Percentiles rank a stretch among this genome's conserved stretches.
These are phyloP conservation scores for Wickerhamomyces pijperi DNA, from an alignment of 805 yeast genomes.

Conservation along the genomic window DNA sequence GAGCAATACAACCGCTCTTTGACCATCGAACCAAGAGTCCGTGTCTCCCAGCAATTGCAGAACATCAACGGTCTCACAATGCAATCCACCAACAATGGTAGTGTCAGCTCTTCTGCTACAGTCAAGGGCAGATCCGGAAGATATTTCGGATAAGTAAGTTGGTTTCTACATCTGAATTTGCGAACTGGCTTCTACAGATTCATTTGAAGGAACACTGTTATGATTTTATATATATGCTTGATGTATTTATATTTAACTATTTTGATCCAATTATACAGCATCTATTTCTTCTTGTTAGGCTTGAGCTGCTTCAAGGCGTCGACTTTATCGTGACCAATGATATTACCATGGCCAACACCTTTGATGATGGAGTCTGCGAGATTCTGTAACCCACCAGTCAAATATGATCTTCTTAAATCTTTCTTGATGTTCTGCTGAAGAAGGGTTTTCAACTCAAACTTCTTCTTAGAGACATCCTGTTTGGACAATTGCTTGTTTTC, in stretches of 20 bases:
- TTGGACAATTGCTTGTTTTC: slow-evolving; percentile 41
- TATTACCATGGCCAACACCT: slow-evolving; percentile 52
- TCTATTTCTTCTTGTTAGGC: slow-evolving; percentile 8
- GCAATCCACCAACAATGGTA: background rate
- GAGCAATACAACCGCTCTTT: slow-evolving; percentile 70
- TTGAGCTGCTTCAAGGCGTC: slow-evolving; percentile 60
- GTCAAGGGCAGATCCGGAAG: background rate
- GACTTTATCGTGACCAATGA: slow-evolving; percentile 58
- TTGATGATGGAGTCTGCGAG: slow-evolving; percentile 67
- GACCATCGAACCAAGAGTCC: slow-evolving; percentile 60
- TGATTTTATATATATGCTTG: too few relatives aligned
- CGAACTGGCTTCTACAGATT: background rate
- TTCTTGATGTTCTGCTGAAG: slow-evolving; percentile 47
- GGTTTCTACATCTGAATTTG: background rate
- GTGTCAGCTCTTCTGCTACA: background rate
- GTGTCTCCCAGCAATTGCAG: slow-evolving; percentile 17
- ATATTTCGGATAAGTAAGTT: background rate
- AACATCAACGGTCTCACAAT: background rate
- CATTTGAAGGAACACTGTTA: too few relatives aligned
- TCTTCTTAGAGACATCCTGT: slow-evolving; percentile 33
- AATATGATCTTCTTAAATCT: slow-evolving; percentile 56
- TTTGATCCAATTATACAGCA: too few relatives aligned
- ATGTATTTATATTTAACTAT: background rate
- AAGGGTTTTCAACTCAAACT: slow-evolving; percentile 41
- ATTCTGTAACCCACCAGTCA: slow-evolving; percentile 70